These are phyloP conservation scores for Mortierella hygrophila DNA, from an alignment of 192 early-diverging fungal genomes.

Conservation along the genomic window DNA sequence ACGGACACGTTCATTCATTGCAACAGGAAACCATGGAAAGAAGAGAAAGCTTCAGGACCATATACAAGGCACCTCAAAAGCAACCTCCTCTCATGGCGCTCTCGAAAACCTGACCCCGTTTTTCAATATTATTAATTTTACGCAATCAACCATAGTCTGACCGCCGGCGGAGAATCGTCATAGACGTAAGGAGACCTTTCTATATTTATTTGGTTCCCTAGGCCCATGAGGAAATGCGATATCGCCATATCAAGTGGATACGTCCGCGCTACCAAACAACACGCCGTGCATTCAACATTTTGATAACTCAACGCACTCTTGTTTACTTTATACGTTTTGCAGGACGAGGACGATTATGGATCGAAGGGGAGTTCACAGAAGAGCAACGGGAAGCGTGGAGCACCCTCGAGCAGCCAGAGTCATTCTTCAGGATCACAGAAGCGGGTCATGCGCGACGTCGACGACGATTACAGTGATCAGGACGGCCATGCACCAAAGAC, in stretches of 20 bases:
- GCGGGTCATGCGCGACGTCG: conserved; percentile 20
- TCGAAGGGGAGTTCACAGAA: conserved; percentile 12
- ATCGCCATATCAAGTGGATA: background rate
- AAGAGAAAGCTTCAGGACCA: too few species aligned
- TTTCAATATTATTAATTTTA: background rate
- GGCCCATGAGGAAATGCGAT: background rate
- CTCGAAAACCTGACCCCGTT: background rate
- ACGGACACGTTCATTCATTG: too few species aligned
- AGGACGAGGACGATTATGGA: conserved; percentile 40
- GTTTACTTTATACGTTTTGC: background rate
- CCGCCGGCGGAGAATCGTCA: conserved; percentile 22
- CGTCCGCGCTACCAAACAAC: too few species aligned
- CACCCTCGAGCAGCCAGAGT: conserved; percentile 15
- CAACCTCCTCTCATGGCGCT: too few species aligned
- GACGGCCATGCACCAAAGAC: conserved; percentile 8
- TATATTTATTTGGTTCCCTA: background rate
- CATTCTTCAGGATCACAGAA: conserved; percentile 36
- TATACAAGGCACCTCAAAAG: too few species aligned
- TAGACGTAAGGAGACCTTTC: conserved; percentile 23
- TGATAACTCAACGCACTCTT: background rate
- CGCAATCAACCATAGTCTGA: conserved; percentile 3
- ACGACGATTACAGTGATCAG: conserved; percentile 38
- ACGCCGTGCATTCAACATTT: background rate
- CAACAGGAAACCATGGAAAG: too few species aligned
- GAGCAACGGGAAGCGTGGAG: conserved; percentile 16